Conservation (phyloP, 768 basidiomycete genomes). For the Filobasidium floriforme region DNA sequence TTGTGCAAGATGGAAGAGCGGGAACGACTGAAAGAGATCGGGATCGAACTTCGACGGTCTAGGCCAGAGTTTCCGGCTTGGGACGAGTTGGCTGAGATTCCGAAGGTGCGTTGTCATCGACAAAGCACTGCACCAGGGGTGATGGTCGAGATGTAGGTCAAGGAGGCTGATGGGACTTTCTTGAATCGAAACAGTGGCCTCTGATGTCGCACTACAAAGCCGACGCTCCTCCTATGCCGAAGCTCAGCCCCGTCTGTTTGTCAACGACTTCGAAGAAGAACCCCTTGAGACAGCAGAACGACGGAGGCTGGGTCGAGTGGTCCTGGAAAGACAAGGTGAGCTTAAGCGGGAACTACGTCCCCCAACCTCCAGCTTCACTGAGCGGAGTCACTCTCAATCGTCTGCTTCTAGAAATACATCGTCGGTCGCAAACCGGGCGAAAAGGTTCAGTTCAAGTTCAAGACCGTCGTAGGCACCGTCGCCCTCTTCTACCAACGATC, state of each 20-base stretch:
- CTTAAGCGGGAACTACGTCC: background rate
- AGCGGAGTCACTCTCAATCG: background rate
- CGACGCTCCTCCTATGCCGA: slow-evolving; percentile 4
- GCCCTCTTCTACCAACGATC: slow-evolving; percentile 35
- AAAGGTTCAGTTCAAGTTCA: slow-evolving; percentile 30
- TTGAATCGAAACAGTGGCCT: background rate
- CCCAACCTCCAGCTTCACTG: too few species aligned
- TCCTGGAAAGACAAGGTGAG: slow-evolving; percentile 21
- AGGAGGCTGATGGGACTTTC: too few species aligned
- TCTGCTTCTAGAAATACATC: slow-evolving; percentile 24
- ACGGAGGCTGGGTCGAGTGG: slow-evolving; percentile 8
- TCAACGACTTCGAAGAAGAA: slow-evolving; percentile 9
- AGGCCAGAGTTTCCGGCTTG: background rate
- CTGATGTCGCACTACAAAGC: background rate
- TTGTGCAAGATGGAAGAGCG: slow-evolving; percentile 15
- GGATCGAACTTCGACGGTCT: slow-evolving; percentile 4
- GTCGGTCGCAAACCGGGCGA: slow-evolving; percentile 34
- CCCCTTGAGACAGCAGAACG: slow-evolving; percentile 2
- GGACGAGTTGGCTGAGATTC: slow-evolving; percentile 9
- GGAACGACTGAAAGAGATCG: slow-evolving; percentile 5
- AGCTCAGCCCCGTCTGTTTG: slow-evolving; percentile 12
- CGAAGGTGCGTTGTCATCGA: background rate
- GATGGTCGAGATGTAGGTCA: too few species aligned
- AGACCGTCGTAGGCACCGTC: slow-evolving; percentile 31
- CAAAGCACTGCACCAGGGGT: background rate